Evolutionary conservation across 169 alveolate genomes (phyloP), one percentile per base, ranked within the genome.

Genomic region (Plasmodium blacklocki): DNA sequence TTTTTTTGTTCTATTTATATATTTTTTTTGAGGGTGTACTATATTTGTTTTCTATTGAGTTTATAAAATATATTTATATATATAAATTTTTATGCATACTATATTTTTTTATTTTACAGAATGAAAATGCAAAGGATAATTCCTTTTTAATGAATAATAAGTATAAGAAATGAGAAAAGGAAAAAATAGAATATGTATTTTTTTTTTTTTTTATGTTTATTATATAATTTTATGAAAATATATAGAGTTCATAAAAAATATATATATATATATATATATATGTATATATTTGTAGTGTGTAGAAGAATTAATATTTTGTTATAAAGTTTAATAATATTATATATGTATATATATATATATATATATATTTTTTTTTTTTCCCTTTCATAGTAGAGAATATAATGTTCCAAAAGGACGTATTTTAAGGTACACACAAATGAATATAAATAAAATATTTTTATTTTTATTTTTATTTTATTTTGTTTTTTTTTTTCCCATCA

Each of bases 381-480:
- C 54, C 66, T 78, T 66, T 78, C 43, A 59, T 59, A 59, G 63
- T n/a, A 78, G 89, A 64, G 26, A 14, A 29, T 21, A 50, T 43
- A 5, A 50, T 26, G 68, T 49, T 50, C 26, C 56, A 39, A 63
- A 64, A 26, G 15, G 63, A 47, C 89, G 89, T 66, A 59, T 78
- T 23, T 64, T 78, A 59, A 78, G 89, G 89, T 78, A 78, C n/a
- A 52, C 47, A 43, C 26, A 60, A 18, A 15, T 15, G 2, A 0
- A 19, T 11, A 21, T 7, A 23, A 60, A 18, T 15, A 4, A 11
- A 11, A 60, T 4, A 8, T 11, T 2, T 19, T 15, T 18, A 45
- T 32, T 32, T 6, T 21, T 15, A 19, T 60, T 26, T 60, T 60
- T 1, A n/a, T n/a, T n/a, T n/a, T n/a, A n/a, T n/a, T n/a, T n/a